Evolutionary conservation across 2,329 filamentous ascomycete genomes (phyloP).

Genomic region (Penicillium sp.): DNA sequence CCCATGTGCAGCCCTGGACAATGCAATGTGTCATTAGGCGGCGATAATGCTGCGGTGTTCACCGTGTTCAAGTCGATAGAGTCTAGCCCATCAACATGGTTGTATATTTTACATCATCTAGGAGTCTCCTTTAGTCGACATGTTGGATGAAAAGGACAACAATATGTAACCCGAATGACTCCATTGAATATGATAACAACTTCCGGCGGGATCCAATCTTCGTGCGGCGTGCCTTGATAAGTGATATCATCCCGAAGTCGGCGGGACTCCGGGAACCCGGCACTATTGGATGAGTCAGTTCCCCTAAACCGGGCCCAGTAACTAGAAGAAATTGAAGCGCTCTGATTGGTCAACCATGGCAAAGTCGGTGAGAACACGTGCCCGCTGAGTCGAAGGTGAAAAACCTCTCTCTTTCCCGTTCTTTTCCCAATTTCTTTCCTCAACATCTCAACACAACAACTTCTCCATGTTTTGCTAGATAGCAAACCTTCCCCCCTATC

Average conservation of each 20-base stretch:
- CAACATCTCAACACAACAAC: conserved; percentile 10
- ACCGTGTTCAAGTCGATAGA: not conserved
- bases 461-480: conserved; percentile 32
- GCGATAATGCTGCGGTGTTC: conserved; percentile 2
- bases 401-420: conserved; percentile 16
- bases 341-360: conserved; percentile 26
- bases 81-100: not conserved
- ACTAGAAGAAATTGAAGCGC: conserved; percentile 15
- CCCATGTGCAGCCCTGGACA: not conserved
- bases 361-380: conserved; percentile 33
- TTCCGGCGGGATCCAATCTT: not conserved
- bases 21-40: not conserved
- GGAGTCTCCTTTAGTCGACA: not conserved
- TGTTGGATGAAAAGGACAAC: not conserved
- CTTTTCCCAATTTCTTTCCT: conserved; percentile 14
- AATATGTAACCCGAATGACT: not conserved
- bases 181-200: conserved; percentile 3
- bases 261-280: not conserved
- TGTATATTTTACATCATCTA: not conserved
- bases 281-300: conserved; percentile 2
- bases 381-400: conserved; percentile 20
- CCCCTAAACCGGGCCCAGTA: conserved; percentile 13
- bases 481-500: conserved; percentile 7
- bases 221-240: not conserved
- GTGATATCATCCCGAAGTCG: conserved; percentile 1